phyloP scores from a whole-genome alignment of 202 grass and related monocot genomes.

The Zizania palustris region DNA sequence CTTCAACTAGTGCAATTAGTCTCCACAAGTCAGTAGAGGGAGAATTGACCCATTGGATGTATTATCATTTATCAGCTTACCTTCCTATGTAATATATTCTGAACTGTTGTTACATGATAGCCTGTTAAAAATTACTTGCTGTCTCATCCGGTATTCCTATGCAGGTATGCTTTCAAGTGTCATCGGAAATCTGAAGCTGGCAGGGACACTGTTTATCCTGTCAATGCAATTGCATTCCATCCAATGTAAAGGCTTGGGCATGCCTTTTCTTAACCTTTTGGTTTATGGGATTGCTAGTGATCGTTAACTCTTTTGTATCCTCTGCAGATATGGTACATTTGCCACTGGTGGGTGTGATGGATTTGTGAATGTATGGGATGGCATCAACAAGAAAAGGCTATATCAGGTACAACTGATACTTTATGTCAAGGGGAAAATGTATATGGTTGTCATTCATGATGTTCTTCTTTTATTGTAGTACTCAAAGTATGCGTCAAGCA shows the following conservation, averaged over 20 bases:
- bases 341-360: constrained; percentile 94
- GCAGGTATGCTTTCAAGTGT: constrained; percentile 98
- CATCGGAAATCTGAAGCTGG: constrained; percentile 89
- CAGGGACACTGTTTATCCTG: constrained; percentile 91
- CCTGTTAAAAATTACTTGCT: constrained; percentile 7
- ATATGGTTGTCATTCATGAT: constrained; percentile 23
- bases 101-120: constrained; percentile 9
- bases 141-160: constrained; percentile 30
- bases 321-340: constrained; percentile 91
- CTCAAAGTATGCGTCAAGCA: constrained; percentile 87
- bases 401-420: constrained; percentile 74
- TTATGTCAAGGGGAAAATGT: not conserved
- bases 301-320: not conserved
- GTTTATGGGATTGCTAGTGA: constrained; percentile 34
- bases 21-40: no score
- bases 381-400: constrained; percentile 94
- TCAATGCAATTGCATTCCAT: constrained; percentile 97
- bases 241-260: constrained; percentile 64
- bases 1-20: no score
- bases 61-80: constrained; percentile 1
- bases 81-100: constrained; percentile 26
- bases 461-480: constrained; percentile 59
- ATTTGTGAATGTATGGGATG: constrained; percentile 99
- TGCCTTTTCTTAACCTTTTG: constrained; percentile 4
- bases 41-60: not conserved